Evolutionary conservation across 2,329 filamentous ascomycete genomes (phyloP), one percentile per base, ranked within the genome.

Genomic region (Aspergillus aculeatus): DNA sequence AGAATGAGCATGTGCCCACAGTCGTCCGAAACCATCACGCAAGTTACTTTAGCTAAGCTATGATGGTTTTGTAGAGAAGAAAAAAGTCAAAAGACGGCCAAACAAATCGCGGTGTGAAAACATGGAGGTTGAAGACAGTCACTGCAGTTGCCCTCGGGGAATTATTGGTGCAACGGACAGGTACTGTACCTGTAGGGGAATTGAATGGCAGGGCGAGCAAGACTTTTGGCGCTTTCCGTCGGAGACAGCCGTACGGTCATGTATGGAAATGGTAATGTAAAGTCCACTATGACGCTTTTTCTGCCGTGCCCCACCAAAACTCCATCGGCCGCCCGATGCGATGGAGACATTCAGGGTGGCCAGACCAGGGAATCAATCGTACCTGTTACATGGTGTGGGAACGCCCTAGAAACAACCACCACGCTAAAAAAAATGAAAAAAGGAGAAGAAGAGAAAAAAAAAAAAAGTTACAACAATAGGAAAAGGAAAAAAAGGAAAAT

Each of bases 251-350:
- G 61, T 61, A 62, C 49, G 41, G 59, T 59, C 47, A 53, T 29
- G 64, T 65, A 64, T 47, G 35, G 54, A 68, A 68, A 60, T 2
- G 2, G 63, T 65, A 64, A 24, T 47, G 66, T 70, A 60, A 66
- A 47, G 10, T 23, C 66, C 66, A 68, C 70, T 54, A 71, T 72
- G 71, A 73, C 70, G 70, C 53, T 64, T 38, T 60, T 58, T 62
- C 59, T 56, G 51, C 56, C 53, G 44, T 5, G 61, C 58, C 61
- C 63, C 64, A 62, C 64, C 26, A 54, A 35, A 21, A 52, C 54
- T 54, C 58, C 57, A 60, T 60, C 52, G 59, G 55, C 62, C 62
- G 57, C 59, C 58, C 59, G 60, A 61, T 62, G 61, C 24, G 59
- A 65, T 52, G 59, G 56, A 63, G 57, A 49, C 58, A 19, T 48